Evolutionary conservation across 2,329 filamentous ascomycete genomes (phyloP), one percentile per base, ranked within the genome.

Genomic region (Raffaelea arxii): DNA sequence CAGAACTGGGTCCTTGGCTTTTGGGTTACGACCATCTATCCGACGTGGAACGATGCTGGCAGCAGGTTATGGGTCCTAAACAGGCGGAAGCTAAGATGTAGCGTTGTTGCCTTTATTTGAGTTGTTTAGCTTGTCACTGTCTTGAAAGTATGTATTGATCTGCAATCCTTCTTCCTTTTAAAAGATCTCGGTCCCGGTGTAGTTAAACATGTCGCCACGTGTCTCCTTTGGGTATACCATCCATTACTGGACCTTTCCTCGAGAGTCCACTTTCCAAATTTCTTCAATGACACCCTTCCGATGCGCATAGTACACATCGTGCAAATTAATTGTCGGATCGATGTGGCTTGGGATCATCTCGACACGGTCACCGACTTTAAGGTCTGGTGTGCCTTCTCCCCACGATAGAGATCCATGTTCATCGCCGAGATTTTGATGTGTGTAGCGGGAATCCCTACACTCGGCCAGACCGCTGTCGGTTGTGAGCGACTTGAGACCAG

Each of bases 261-360:
- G 62, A 2, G 69, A 63, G 56, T 72, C 71, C 5, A 75, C 72
- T 0, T 61, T 54, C 72, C 72, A 75, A 21, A 74, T 71, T 52
- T 74, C 71, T 51, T 72, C 65, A 49, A 75, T 64, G 1, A 72
- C 52, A 0, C 70, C 71, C 0, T 66, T 62, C 4, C 71, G 62
- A 55, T 74, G 57, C 3, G 69, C 71, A 53, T 71, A 74, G 53
- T 74, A 75, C 25, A 67, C 58, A 41, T 75, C 70, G 51, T 73
- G 69, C 46, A 75, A 54, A 49, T 75, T 75, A 46, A 75, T 65
- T 1, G 72, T 75, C 1, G 72, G 71, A 53, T 75, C 72, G 46
- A 75, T 75, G 54, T 75, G 72, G 52, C 71, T 75, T 0, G 71
- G 72, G 12, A 75, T 58, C 70, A 75, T 73, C 57, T 73, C 68